Conservation (phyloP, 345 rosid species). For the Lepidium didymum region DNA sequence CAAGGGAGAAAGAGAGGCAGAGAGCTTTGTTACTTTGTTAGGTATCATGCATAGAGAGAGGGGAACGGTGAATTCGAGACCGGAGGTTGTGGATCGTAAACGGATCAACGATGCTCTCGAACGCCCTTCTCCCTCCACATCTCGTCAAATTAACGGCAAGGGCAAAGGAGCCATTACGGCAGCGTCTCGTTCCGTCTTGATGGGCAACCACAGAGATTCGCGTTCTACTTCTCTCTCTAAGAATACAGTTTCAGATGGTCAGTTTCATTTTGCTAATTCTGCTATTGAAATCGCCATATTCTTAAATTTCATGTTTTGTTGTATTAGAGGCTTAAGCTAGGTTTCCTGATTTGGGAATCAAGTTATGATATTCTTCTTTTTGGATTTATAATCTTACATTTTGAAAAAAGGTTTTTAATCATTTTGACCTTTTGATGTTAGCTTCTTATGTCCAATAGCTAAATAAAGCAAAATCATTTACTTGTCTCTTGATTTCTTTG, state of each 20-base stretch:
- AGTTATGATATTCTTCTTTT: not conserved
- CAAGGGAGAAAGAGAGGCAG: not conserved
- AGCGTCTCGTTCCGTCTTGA: conserved; percentile 24
- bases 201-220: conserved; percentile 60
- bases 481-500: not conserved
- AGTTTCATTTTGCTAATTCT: not conserved
- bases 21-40: not conserved
- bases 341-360: conserved; percentile 2
- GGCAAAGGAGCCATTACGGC: conserved; percentile 36
- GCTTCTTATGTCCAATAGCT: not conserved
- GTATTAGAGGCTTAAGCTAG: not conserved
- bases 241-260: conserved; percentile 57
- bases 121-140: conserved; percentile 75
- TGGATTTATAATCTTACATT: not conserved
- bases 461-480: not conserved
- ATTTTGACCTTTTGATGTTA: not conserved
- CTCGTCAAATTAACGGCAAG: conserved; percentile 53
- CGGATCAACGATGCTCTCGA: conserved; percentile 70
- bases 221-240: conserved; percentile 45
- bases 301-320: not conserved
- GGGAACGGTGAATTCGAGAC: conserved; percentile 50
- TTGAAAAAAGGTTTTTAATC: not conserved
- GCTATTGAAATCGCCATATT: not conserved
- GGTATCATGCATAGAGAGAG: conserved; percentile 33
- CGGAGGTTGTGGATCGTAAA: conserved; percentile 74